Evolutionary conservation across 257 asterid species (phyloP), one percentile per base, ranked within the genome.

Genomic region (Nicotiana otophora): DNA sequence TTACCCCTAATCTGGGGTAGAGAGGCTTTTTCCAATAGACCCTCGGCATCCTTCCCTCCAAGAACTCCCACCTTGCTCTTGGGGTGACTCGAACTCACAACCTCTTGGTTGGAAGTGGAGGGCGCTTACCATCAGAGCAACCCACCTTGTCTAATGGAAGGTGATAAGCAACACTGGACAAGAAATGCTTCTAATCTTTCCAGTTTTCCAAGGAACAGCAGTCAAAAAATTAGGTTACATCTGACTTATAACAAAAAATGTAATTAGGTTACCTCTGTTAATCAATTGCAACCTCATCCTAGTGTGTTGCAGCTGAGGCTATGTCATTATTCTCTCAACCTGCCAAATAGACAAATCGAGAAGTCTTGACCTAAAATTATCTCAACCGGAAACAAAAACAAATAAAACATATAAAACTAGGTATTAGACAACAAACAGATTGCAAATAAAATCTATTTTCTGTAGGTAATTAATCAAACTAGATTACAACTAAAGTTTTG

Each of bases 261-360:
- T 10, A 30, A 69, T 36, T 3, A 0, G 0, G 10, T 12, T 48
- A 74, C 80, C 80, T 74, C 42, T 74, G 60, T 51, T 74, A 15
- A 74, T 74, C 42, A 48, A 74, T 74, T 26, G 63, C 15, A 74
- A 74, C 80, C 63, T 48, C 80, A 74, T 74, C 62, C 80, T 74
- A 26, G 80, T 16, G 28, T 7, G 15, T 74, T 26, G 26, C 42
- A 48, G 80, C 42, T 14, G 80, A 23, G 1, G 80, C 80, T 74
- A 74, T 74, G 80, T 72, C 42, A 74, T 72, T 72, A 23, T 74
- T 53, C 26, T 26, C 62, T 72, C 61, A 23, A 70, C 79, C 61
- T 46, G 61, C 51, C 61, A 46, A 72, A 30, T 72, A 48, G 61
- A 14, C 61, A 72, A 23, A 74, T 74, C 62, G 12, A 48, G 5